These are phyloP conservation scores for Pythium rhizo-oryzae DNA, from an alignment of 352 stramenopile species.

Conservation along the genomic window DNA sequence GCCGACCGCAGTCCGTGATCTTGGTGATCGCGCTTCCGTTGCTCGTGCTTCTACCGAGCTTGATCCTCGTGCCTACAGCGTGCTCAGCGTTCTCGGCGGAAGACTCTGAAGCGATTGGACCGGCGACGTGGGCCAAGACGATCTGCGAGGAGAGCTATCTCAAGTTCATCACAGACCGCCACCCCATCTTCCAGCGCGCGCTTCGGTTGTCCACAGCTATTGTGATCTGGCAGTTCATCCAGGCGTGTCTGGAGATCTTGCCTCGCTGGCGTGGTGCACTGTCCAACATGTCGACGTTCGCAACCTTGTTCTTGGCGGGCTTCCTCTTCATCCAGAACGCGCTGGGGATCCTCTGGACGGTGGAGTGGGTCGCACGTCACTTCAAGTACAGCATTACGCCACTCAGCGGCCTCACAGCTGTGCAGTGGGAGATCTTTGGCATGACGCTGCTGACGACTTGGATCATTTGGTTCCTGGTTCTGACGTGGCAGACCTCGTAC, in stretches of 20 bases:
- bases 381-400: conserved; percentile 70
- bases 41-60: conserved; percentile 68
- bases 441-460: conserved; percentile 76
- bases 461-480: conserved; percentile 83
- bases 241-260: conserved; percentile 83
- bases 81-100: conserved; percentile 37
- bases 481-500: conserved; percentile 62
- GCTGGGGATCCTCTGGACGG: conserved; percentile 60
- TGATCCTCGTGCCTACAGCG: conserved; percentile 75
- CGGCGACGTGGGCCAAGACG: conserved; percentile 39
- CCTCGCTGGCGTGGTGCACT: conserved; percentile 70
- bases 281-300: conserved; percentile 45
- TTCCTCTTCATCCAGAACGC: conserved; percentile 68
- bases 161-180: conserved; percentile 80
- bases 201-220: conserved; percentile 82
- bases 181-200: conserved; percentile 84
- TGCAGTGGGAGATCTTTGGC: conserved; percentile 83
- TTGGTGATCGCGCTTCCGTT: conserved; percentile 74
- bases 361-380: conserved; percentile 81
- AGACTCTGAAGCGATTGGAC: conserved; percentile 22
- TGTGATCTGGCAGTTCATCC: conserved; percentile 84
- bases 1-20: conserved; percentile 77
- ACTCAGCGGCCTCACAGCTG: conserved; percentile 60
- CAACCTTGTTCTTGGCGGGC: conserved; percentile 61
- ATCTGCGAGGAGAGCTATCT: conserved; percentile 86